phyloP scores from a whole-genome alignment of 2,329 filamentous ascomycete genomes.

The Sarocladium brachiariae region DNA sequence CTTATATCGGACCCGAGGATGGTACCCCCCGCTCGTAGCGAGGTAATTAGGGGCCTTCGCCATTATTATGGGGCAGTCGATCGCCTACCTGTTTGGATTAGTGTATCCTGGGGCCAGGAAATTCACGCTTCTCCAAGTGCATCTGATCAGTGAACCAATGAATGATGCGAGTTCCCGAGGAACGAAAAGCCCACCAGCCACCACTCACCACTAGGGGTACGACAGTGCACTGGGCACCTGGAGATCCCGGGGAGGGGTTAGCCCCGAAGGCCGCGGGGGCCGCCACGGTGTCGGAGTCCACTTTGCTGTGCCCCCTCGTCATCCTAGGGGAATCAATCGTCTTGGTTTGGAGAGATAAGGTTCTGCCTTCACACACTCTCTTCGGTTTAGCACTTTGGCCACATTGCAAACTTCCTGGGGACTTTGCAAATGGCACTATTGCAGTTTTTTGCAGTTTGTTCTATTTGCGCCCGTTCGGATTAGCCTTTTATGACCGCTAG shows the following conservation, averaged over 20 bases:
- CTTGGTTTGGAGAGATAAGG: no score
- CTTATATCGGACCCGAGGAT: background rate
- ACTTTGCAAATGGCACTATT: no score
- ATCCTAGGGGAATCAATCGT: no score
- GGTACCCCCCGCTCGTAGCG: background rate
- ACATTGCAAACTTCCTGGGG: no score
- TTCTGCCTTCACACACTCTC: no score
- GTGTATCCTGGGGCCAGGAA: background rate
- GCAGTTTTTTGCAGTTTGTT: no score
- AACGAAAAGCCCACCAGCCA: no score
- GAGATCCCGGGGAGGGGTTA: background rate
- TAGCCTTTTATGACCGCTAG: no score
- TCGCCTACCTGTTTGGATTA: conserved; percentile 3
- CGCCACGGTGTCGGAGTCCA: no score
- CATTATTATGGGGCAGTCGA: background rate
- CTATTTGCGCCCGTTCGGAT: background rate
- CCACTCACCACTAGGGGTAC: background rate
- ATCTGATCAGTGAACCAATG: background rate
- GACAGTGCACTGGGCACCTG: background rate
- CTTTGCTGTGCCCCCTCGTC: no score
- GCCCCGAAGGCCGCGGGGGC: no score
- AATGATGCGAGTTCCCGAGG: background rate
- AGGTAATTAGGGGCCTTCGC: background rate
- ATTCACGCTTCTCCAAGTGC: background rate
- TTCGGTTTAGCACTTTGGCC: no score